These are phyloP conservation scores for Aspergillus steynii DNA, from an alignment of 495 filamentous ascomycete genomes.

Conservation along the genomic window DNA sequence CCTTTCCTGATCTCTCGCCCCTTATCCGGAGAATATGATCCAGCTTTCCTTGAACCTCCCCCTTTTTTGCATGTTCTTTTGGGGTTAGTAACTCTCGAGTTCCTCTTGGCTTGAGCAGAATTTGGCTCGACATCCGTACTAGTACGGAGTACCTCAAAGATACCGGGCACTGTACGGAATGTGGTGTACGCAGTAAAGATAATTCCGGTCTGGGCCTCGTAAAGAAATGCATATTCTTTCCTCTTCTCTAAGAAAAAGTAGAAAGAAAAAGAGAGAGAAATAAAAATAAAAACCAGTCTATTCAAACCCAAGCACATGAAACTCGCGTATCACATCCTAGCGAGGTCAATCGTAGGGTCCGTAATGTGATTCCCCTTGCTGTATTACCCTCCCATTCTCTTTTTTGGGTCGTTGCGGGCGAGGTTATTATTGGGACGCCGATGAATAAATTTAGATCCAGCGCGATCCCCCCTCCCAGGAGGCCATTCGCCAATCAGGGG, in stretches of 20 bases:
- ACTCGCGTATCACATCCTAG: background rate
- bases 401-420: background rate
- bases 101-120: background rate
- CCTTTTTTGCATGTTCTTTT: background rate
- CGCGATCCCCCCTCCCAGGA: background rate
- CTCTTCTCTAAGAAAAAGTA: background rate
- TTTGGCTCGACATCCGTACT: background rate
- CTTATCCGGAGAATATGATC: background rate
- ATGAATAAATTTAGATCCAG: background rate
- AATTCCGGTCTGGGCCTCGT: background rate
- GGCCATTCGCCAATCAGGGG: background rate
- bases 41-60: background rate
- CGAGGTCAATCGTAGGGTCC: background rate
- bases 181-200: background rate
- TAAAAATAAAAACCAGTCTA: background rate
- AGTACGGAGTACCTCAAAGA: background rate
- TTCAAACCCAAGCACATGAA: background rate
- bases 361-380: background rate
- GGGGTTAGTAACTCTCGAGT: background rate
- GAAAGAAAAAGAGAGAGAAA: no score
- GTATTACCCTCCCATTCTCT: slow-evolving; percentile 2
- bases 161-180: background rate
- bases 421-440: background rate
- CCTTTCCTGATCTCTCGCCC: background rate
- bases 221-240: background rate